Evolutionary conservation across 768 basidiomycete genomes (phyloP).

Genomic region (Rhodocollybia butyracea): DNA sequence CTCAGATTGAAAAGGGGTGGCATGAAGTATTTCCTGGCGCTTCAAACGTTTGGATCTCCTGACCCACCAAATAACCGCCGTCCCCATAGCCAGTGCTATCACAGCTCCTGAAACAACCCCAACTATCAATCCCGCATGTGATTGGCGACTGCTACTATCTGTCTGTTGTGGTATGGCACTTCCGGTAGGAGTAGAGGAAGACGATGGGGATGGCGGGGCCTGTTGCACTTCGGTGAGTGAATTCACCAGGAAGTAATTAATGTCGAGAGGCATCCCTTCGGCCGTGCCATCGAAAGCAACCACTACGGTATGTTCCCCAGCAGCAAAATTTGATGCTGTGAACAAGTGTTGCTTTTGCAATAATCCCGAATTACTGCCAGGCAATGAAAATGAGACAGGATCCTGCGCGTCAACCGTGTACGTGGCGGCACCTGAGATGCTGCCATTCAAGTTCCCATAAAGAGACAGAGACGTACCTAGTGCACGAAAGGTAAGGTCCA

Average conservation of each 20-base stretch:
- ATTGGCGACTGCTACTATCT: not conserved
- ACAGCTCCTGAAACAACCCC: not conserved
- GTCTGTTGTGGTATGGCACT: too few relatives aligned
- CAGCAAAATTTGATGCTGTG: not conserved
- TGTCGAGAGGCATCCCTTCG: conserved; percentile 3
- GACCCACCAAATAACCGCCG: not conserved
- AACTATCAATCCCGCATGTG: not conserved
- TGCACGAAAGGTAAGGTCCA: not conserved
- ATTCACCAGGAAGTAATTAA: not conserved
- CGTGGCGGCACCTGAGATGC: not conserved
- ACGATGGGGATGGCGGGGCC: not conserved
- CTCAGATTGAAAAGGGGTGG: too few relatives aligned
- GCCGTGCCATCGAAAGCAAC: not conserved
- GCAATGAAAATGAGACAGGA: not conserved
- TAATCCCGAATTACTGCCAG: not conserved
- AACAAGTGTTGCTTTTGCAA: not conserved
- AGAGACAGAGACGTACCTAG: not conserved
- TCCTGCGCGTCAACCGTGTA: not conserved
- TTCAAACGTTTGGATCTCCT: not conserved
- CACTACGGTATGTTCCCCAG: not conserved
- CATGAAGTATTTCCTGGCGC: too few relatives aligned
- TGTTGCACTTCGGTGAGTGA: not conserved
- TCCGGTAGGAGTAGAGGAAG: not conserved
- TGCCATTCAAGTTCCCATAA: not conserved
- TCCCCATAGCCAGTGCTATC: not conserved